phyloP scores from a whole-genome alignment of 2,329 filamentous ascomycete genomes.

The Phyllosticta citriasiana region DNA sequence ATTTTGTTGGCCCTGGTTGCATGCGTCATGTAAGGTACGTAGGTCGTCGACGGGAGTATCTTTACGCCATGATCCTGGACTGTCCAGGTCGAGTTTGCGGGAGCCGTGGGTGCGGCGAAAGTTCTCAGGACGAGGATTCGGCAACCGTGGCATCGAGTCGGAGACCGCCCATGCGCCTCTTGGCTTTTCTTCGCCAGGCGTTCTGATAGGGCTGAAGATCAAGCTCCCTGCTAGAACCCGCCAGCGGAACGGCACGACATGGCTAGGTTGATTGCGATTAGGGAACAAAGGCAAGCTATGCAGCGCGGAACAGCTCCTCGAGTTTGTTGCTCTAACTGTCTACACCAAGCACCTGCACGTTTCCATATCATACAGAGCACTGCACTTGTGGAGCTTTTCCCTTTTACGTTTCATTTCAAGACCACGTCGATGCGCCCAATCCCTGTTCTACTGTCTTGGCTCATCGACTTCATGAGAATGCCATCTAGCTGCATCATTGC shows the following conservation, averaged over 20 bases:
- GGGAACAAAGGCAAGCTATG: not conserved
- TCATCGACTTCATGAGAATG: conserved; percentile 11
- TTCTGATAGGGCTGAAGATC: conserved; percentile 9
- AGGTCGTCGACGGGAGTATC: not conserved
- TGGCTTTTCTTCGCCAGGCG: conserved; percentile 5
- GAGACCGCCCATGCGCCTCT: conserved; percentile 5
- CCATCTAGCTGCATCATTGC: conserved; percentile 10
- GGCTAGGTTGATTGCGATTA: not conserved
- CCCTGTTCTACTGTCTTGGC: conserved; percentile 10
- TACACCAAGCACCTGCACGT: not conserved
- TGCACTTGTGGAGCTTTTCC: conserved; percentile 6
- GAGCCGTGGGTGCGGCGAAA: not conserved
- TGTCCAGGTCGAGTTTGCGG: not conserved
- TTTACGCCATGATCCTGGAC: not conserved
- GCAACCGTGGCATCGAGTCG: conserved; percentile 11
- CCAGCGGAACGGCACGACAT: not conserved
- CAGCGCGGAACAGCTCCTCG: not conserved
- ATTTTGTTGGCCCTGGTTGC: not conserved
- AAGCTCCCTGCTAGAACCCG: not conserved
- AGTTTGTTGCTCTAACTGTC: not conserved
- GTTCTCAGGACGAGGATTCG: conserved; percentile 4
- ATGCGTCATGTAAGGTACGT: not conserved
- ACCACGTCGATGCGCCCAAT: conserved; percentile 9
- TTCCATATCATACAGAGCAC: not conserved
- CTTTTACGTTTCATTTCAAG: conserved; percentile 12